phyloP scores from a whole-genome alignment of 2,329 filamentous ascomycete genomes.

The Colletotrichum acutatum region DNA sequence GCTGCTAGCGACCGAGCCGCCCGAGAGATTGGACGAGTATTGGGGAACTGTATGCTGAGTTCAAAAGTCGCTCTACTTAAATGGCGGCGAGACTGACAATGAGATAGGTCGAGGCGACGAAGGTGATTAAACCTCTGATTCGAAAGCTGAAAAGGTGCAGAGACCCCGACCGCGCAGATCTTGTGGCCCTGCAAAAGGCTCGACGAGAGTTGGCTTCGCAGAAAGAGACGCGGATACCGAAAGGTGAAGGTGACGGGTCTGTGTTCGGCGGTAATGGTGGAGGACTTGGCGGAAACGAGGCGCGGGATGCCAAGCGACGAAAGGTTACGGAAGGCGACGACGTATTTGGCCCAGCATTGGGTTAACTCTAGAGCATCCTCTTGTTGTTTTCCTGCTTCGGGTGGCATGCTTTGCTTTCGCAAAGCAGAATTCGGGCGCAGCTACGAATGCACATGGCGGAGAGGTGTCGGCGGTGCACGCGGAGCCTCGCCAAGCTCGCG shows the following conservation, averaged over 20 bases:
- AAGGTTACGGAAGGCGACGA: constrained; percentile 57
- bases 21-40: constrained; percentile 64
- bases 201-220: constrained; percentile 64
- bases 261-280: constrained; percentile 55
- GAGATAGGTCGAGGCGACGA: constrained; percentile 55
- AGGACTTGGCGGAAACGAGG: constrained; percentile 34
- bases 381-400: neutral
- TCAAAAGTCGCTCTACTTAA: neutral
- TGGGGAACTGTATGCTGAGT: constrained; percentile 58
- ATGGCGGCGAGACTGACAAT: constrained; percentile 41
- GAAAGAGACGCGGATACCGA: constrained; percentile 53
- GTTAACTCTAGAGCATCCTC: neutral
- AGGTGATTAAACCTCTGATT: constrained; percentile 67
- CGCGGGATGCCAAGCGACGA: constrained; percentile 57
- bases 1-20: constrained; percentile 67
- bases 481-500: neutral
- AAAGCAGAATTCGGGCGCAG: neutral
- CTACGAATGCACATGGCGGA: neutral
- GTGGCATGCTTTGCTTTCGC: neutral
- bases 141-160: constrained; percentile 79
- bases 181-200: constrained; percentile 75
- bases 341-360: constrained; percentile 53
- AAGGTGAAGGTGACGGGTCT: constrained; percentile 51
- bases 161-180: constrained; percentile 78
- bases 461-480: neutral